A percentile compares a stretch with the other conserved stretches of the same genome.
Conservation (phyloP, 768 basidiomycete species). For the Panellus pusillus region DNA sequence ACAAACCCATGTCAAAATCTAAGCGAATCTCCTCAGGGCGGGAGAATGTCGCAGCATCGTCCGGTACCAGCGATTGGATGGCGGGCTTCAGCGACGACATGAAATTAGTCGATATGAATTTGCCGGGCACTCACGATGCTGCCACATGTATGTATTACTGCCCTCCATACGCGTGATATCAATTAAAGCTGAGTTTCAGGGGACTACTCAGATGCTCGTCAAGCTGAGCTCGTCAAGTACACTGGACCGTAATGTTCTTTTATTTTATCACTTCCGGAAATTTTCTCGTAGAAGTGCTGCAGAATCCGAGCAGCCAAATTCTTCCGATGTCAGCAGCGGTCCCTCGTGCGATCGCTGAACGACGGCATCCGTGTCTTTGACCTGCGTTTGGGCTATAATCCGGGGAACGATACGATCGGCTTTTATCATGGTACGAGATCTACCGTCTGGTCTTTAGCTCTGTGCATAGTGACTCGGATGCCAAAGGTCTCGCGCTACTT, state of each 20-base stretch:
- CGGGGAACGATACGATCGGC: constrained; percentile 50
- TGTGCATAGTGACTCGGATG: background rate
- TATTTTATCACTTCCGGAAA: too few species aligned
- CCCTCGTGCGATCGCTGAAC: constrained; percentile 45
- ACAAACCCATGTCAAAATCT: too few species aligned
- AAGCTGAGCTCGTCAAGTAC: constrained; percentile 41
- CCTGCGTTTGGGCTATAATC: constrained; percentile 48
- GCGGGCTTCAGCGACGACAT: constrained; percentile 41
- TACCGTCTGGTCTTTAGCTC: background rate
- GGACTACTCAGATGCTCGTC: constrained; percentile 44
- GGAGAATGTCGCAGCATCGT: constrained; percentile 33
- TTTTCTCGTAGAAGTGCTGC: background rate
- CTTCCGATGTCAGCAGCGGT: constrained; percentile 47
- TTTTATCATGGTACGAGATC: constrained; percentile 42
- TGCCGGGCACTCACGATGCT: constrained; percentile 55
- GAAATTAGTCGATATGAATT: constrained; percentile 45
- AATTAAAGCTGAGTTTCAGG: constrained; percentile 26
- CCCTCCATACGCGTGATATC: background rate
- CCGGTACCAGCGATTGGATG: constrained; percentile 48
- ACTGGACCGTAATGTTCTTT: constrained; percentile 37
- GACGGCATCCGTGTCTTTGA: constrained; percentile 54
- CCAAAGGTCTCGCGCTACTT: constrained; percentile 12
- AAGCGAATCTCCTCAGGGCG: background rate
- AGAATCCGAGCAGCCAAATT: constrained; percentile 35
- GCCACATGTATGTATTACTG: constrained; percentile 37